Conservation (phyloP, 345 rosid genomes). For the Dipteronia sinensis region DNA sequence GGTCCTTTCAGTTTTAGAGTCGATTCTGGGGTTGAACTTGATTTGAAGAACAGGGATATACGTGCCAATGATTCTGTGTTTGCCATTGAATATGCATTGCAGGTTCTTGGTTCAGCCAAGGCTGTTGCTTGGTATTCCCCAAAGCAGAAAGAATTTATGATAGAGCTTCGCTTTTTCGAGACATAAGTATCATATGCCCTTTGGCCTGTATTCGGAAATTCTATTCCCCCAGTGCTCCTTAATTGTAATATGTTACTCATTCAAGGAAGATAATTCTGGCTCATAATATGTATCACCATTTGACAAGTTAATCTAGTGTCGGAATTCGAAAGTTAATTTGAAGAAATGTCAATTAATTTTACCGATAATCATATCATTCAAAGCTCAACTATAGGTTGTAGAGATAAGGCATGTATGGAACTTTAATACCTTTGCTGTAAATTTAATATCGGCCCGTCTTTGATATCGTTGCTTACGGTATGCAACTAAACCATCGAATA, state of each 20-base stretch:
- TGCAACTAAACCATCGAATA: too few relatives aligned
- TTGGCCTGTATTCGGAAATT: not conserved
- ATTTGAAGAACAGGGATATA: conserved; percentile 51
- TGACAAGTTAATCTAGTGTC: not conserved
- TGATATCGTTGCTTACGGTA: too few relatives aligned
- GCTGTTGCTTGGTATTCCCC: conserved; percentile 95
- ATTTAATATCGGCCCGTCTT: too few relatives aligned
- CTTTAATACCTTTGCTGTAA: too few relatives aligned
- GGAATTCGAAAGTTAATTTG: not conserved
- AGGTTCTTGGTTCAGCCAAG: conserved; percentile 90
- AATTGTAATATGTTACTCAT: not conserved
- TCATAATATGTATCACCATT: not conserved
- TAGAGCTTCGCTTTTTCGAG: conserved; percentile 87
- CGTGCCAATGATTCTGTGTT: conserved; percentile 60
- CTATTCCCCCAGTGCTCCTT: not conserved
- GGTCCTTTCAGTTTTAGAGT: conserved; percentile 92
- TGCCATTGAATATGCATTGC: conserved; percentile 82
- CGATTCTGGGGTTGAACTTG: conserved; percentile 64
- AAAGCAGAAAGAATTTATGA: conserved; percentile 74
- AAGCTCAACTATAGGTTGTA: not conserved
- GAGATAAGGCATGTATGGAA: not conserved
- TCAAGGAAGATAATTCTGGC: not conserved
- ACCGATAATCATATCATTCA: too few relatives aligned
- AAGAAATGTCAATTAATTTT: not conserved
- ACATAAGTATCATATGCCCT: conserved; percentile 26